These are phyloP conservation scores for Boletus mariae DNA, from an alignment of 1,284 basidiomycete species.

Conservation along the genomic window DNA sequence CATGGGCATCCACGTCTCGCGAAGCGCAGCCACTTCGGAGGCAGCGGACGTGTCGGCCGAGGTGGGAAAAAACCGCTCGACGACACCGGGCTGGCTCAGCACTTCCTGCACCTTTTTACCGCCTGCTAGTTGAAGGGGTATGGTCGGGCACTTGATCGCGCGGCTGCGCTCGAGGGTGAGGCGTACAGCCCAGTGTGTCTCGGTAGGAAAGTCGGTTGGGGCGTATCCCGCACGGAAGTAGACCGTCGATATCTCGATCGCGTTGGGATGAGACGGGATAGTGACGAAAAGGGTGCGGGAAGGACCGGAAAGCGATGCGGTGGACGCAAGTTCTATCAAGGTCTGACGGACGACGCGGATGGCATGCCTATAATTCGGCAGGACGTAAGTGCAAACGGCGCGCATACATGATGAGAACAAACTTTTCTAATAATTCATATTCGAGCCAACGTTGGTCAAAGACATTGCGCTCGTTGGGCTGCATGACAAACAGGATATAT, in stretches of 20 bases:
- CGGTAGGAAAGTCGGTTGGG: conserved; percentile 75
- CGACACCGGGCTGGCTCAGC: conserved; percentile 68
- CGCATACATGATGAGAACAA: not conserved
- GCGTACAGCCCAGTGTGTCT: conserved; percentile 64
- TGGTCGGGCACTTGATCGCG: conserved; percentile 92
- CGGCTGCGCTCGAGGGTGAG: conserved; percentile 72
- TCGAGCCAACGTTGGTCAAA: conserved; percentile 93
- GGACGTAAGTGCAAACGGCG: not conserved
- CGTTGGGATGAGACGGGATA: conserved; percentile 15
- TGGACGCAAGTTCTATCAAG: conserved; percentile 59
- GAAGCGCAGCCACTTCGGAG: conserved; percentile 44
- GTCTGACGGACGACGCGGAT: conserved; percentile 76
- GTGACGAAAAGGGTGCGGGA: conserved; percentile 38
- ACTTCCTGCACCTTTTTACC: conserved; percentile 96
- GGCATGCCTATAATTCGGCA: conserved; percentile 48
- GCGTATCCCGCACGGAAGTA: conserved; percentile 90
- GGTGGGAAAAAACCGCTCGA: conserved; percentile 67
- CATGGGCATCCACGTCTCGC: conserved; percentile 76
- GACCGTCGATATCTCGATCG: conserved; percentile 75
- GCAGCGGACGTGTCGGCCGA: conserved; percentile 5
- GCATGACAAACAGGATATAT: conserved; percentile 84
- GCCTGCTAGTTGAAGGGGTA: conserved; percentile 91
- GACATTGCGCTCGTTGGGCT: conserved; percentile 88
- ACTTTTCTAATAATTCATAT: conserved; percentile 79
- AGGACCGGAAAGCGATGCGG: conserved; percentile 47